Base-by-base conservation (phyloP, 495 filamentous ascomycete genomes). In the Baudoinia panamericana region DNA sequence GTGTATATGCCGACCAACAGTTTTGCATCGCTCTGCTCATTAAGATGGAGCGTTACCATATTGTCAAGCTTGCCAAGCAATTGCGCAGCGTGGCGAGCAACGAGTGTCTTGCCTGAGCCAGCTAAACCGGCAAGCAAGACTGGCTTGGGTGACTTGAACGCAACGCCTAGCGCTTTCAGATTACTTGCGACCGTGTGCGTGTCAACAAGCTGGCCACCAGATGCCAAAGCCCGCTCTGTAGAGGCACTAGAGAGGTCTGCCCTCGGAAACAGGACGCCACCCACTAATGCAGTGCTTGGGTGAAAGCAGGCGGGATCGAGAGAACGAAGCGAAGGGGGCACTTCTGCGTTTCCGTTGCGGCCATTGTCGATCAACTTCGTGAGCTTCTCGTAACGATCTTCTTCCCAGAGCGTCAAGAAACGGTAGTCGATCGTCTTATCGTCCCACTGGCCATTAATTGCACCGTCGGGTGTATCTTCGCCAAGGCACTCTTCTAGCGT, bases 21-120 rank as follows among this genome's bases (percentile, higher is more conserved):
- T 53, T 95, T 99, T 0, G 85, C 85, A 63, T 99, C 92, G 0
- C 82, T 93, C 60, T 99, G 92, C 58, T 95, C 92, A 52, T 95
- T 95, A 21, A 99, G 67, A 55, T 96, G 85, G 24, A 99, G 69
- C 7, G 86, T 93, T 24, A 96, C 75, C 73, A 96, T 79, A 28
- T 74, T 72, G 18, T 71, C 64, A 5, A 78, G 69, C 45, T 80
- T 80, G 18, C 78, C 78, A 45, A 94, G 71, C 29, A 73, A 72
- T 46, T 68, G 69, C 16, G 92, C 86, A 45, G 88, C 68, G 46
- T 93, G 80, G 56, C 82, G 79, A n/a, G 87, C 73, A 20, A 87
- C 51, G 3, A 78, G 77, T 3, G 88, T 93, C 62, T 99, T 99
- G 19, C 92, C 92, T 15, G 82, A 80, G 27, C 92, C 87, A 3